These are phyloP conservation scores for Paramecium bursaria DNA, from an alignment of 73 alveolate genomes.

Conservation along the genomic window DNA sequence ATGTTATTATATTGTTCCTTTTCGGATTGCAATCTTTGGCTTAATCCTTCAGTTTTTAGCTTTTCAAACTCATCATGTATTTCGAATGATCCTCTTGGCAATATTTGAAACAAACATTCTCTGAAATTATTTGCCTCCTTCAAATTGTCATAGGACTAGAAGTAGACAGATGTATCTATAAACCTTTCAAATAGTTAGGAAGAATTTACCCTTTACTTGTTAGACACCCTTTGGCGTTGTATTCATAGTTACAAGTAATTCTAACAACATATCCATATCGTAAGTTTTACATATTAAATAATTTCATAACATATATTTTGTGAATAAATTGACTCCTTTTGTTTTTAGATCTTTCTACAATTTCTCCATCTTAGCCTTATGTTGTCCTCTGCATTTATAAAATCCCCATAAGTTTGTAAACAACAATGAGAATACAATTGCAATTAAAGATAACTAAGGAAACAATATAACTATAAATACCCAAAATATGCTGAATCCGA, in stretches of 20 bases:
- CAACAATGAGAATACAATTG: background rate
- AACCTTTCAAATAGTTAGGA: too few species aligned
- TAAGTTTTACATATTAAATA: too few species aligned
- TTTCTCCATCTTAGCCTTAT: conserved; percentile 19
- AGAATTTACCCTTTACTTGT: too few species aligned
- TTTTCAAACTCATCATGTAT: conserved; percentile 38
- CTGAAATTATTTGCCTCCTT: conserved; percentile 38
- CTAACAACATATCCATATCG: too few species aligned
- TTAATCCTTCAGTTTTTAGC: too few species aligned
- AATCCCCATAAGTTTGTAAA: conserved; percentile 13
- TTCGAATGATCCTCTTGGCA: conserved; percentile 58
- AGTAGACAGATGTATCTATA: conserved; percentile 20
- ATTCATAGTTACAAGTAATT: too few species aligned
- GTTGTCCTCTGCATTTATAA: conserved; percentile 41
- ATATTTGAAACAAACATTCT: conserved; percentile 17
- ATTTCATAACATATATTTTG: too few species aligned
- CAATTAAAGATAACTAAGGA: background rate
- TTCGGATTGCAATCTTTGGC: too few species aligned
- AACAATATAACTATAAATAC: background rate
- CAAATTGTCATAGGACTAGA: background rate
- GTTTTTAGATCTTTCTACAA: conserved; percentile 1
- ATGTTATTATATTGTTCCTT: conserved; percentile 11
- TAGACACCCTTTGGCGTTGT: too few species aligned
- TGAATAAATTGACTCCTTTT: too few species aligned
- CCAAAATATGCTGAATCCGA: background rate